Evolutionary conservation across 2,329 filamentous ascomycete genomes (phyloP), one percentile per base, ranked within the genome.

Genomic region (Stemphylium lycopersici): DNA sequence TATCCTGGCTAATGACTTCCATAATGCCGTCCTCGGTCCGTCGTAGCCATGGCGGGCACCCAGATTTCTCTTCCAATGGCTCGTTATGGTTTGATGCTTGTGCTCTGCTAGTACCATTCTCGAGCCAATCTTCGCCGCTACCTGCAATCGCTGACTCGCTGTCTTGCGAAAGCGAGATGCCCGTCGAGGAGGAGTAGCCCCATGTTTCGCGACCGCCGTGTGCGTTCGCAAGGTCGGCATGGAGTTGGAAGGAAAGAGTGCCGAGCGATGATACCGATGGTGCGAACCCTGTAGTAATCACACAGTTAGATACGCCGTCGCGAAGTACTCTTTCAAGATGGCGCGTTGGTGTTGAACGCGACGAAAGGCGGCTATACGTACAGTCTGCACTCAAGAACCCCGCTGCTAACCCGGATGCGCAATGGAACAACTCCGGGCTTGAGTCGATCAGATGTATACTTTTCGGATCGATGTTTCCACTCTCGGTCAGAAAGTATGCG

Each of bases 311-410:
- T 29, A 40, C 18, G 26, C 10, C 11, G 4, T 20, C 13, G 18
- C 34, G 4, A 6, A 8, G 7, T 32, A 42, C 26, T 11, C n/a
- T n/a, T n/a, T n/a, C 4, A 12, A 6, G 4, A 41, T 6, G 13
- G 39, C 20, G 13, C 36, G 42, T 15, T 26, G 31, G 22, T 18
- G 6, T 18, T 6, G 24, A 32, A 33, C 18, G 40, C n/a, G 37
- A n/a, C 18, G 22, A 11, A 40, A 8, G 18, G 40, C 20, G 18
- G 6, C 2, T 11, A 24, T 43, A 63, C 72, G 15, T 67, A 78
- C 89, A 93, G 71, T 93, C 87, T 31, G 79, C 80, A 0, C 89
- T 89, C 7, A 93, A 69, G 66, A 93, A 93, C 0, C 90, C 90
- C 15, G 83, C 90, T 0, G 89, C 88, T 61, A 84, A 87, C 1